phyloP scores from a whole-genome alignment of 1,284 basidiomycete species.

The Puccinia coronata region DNA sequence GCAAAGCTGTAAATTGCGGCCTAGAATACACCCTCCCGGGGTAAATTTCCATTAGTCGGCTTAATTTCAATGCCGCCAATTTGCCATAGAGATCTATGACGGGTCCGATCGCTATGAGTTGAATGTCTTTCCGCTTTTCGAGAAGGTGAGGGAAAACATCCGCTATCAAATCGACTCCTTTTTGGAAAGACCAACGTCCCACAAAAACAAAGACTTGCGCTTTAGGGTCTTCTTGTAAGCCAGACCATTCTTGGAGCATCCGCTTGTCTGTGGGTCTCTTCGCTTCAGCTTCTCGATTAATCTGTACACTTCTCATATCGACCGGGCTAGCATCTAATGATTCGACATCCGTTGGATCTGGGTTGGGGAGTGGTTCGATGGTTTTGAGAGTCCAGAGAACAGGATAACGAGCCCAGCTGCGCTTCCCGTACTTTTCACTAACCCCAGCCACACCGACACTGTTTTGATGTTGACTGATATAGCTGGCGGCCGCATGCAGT shows the following conservation, averaged over 20 bases:
- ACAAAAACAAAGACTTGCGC: slow-evolving; percentile 91
- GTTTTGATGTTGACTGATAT: slow-evolving; percentile 87
- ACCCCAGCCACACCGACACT: slow-evolving; percentile 89
- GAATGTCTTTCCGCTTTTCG: slow-evolving; percentile 79
- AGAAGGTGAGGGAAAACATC: slow-evolving; percentile 86
- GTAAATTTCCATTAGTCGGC: slow-evolving; percentile 87
- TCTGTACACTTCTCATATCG: slow-evolving; percentile 70
- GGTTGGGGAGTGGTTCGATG: slow-evolving; percentile 88
- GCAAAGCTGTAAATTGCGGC: slow-evolving; percentile 85
- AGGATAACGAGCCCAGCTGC: slow-evolving; percentile 89
- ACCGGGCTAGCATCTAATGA: slow-evolving; percentile 77
- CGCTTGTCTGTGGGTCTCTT: slow-evolving; percentile 82
- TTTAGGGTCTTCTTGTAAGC: slow-evolving; percentile 80
- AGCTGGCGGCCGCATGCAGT: slow-evolving; percentile 84
- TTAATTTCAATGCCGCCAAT: slow-evolving; percentile 87
- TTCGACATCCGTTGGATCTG: slow-evolving; percentile 77
- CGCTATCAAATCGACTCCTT: slow-evolving; percentile 83
- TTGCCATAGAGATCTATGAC: slow-evolving; percentile 90
- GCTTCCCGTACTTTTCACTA: slow-evolving; percentile 92
- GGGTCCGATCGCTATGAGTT: slow-evolving; percentile 82
- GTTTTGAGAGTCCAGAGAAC: slow-evolving; percentile 91
- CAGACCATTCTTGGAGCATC: slow-evolving; percentile 89
- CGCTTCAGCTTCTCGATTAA: slow-evolving; percentile 78
- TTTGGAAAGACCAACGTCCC: slow-evolving; percentile 94
- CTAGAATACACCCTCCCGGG: slow-evolving; percentile 88